Base-by-base conservation (phyloP, 805 yeast species). In the Hanseniaspora mollemarum region DNA sequence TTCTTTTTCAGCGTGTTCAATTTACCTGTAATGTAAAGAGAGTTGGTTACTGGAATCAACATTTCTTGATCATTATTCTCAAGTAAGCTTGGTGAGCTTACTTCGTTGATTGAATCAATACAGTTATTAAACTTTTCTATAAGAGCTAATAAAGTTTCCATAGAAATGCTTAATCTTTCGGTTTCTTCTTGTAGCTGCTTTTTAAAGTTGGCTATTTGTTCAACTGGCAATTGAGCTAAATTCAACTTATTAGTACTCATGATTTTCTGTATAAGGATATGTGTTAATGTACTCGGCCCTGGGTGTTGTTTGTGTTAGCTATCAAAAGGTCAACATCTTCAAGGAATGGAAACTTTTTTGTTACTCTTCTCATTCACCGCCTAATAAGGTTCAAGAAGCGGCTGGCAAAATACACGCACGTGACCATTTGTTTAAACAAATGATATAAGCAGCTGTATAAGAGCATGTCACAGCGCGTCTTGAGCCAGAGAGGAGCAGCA, bases 21-120 rank as follows among this genome's bases (percentile, higher is more conserved):
- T 49, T 71, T 75, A 1, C 97, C 98, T 3, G 96, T 95, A 25
- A 92, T 82, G 58, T 92, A 92, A 37, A 92, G 69, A 0, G 96
- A 86, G 18, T 87, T 73, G 0, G 97, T 86, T 54, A 94, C 72
- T 5, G 98, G 98, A 1, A 92, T 86, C 55, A 92, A 69, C 19
- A 90, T 63, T 31, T 77, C 75, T 42, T 74, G 67, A 1, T 72
- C 68, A 35, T 74, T 76, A 45, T 64, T 64, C 33, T 68, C 68
- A 19, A 39, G 13, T 28, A 37, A 32, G 5, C 26, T 9, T 15
- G 62, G 58, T 22, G 57, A 56, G 7, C 74, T 60, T 53, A 84
- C 71, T 35, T 71, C 69, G 50, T 77, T 76, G 43, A 92, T 80
- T 56, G 87, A 82, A 37, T 71, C 71, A 16, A 80, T 73, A 64